phyloP scores from a whole-genome alignment of 176 grass and related monocot genomes.

The Thalia dealbata region DNA sequence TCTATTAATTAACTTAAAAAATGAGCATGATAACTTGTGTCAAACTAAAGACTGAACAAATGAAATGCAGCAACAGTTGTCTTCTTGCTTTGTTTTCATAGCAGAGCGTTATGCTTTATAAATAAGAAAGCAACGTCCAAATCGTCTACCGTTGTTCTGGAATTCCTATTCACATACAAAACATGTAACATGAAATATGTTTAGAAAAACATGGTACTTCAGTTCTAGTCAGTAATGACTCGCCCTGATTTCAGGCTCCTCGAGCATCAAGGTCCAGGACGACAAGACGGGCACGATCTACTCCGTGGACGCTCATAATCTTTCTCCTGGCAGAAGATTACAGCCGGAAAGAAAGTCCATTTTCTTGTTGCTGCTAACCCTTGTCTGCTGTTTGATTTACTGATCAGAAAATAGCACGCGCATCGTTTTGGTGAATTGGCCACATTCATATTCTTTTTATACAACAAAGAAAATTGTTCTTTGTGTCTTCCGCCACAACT shows the following conservation, averaged over 20 bases:
- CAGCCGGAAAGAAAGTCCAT: slow-evolving; percentile 28
- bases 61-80: not conserved
- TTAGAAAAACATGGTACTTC: no score
- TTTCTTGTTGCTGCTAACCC: slow-evolving; percentile 32
- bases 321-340: slow-evolving; percentile 53
- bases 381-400: not conserved
- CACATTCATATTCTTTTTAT: slow-evolving; percentile 16
- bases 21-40: not conserved
- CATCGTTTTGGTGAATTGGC: not conserved
- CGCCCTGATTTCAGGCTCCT: slow-evolving; percentile 53
- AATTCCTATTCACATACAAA: no score
- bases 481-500: not conserved
- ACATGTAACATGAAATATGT: no score
- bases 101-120: no score
- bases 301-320: slow-evolving; percentile 36
- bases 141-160: not conserved
- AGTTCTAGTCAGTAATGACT: not conserved
- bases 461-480: not conserved
- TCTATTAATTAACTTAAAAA: not conserved
- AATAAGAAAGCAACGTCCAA: not conserved
- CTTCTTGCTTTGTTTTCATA: not conserved
- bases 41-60: not conserved
- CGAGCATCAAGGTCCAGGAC: slow-evolving; percentile 81
- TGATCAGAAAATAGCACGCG: not conserved
- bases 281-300: slow-evolving; percentile 44